phyloP scores from a whole-genome alignment of 495 filamentous ascomycete genomes.

The Aspergillus egyptiacus region DNA sequence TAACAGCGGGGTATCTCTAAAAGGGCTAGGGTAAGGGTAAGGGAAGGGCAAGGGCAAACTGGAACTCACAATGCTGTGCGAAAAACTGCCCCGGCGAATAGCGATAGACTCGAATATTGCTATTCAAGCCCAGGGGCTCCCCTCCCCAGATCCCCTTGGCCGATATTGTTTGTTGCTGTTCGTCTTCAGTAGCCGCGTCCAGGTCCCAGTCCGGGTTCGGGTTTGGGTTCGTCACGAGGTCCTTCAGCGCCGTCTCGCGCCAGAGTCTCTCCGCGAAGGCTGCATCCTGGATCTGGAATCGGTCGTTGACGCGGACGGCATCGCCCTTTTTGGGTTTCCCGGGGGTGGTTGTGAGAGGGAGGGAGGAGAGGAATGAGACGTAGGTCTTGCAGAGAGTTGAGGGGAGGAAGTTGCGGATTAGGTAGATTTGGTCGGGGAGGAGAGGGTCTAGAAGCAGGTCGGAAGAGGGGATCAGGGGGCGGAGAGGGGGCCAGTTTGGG shows the following conservation, averaged over 20 bases:
- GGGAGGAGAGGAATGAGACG: constrained; percentile 64
- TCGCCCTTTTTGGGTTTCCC: constrained; percentile 79
- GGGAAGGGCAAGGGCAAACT: not conserved
- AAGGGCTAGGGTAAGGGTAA: not conserved
- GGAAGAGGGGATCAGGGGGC: constrained; percentile 60
- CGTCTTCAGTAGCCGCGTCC: constrained; percentile 46
- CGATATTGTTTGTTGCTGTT: constrained; percentile 31
- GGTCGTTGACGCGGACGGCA: constrained; percentile 83
- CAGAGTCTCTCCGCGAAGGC: constrained; percentile 71
- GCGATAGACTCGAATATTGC: constrained; percentile 88
- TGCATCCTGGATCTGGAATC: constrained; percentile 76
- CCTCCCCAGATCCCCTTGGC: constrained; percentile 63
- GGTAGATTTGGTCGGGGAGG: constrained; percentile 63
- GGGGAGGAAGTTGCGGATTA: constrained; percentile 73
- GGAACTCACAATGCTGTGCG: constrained; percentile 70
- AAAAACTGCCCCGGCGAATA: constrained; percentile 85
- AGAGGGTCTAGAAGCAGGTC: constrained; percentile 57
- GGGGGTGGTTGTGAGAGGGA: constrained; percentile 76
- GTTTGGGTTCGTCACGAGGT: constrained; percentile 33
- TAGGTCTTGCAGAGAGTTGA: constrained; percentile 75
- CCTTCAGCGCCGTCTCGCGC: constrained; percentile 39
- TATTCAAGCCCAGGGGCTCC: constrained; percentile 76
- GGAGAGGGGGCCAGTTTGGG: constrained; percentile 69
- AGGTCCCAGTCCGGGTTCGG: too few relatives aligned
- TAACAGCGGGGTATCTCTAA: not conserved